phyloP scores from a whole-genome alignment of 148 eudicot species.

The Vaccinium vitisidaea region DNA sequence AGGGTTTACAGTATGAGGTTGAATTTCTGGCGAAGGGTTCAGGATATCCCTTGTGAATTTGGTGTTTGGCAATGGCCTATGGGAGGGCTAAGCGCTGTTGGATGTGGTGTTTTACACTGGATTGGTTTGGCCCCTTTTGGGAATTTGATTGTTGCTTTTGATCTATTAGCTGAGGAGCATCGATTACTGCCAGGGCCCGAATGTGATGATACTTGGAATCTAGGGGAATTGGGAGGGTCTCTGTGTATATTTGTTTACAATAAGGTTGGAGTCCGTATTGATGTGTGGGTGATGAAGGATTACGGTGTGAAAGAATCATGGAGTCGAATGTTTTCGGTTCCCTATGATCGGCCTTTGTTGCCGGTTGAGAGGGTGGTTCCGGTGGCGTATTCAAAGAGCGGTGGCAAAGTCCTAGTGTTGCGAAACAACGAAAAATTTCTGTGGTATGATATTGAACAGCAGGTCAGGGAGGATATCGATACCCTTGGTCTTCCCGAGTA shows the following conservation, averaged over 20 bases:
- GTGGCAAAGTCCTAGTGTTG: background rate
- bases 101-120: slow-evolving; percentile 39
- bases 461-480: background rate
- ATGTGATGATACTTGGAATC: background rate
- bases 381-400: background rate
- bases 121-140: background rate
- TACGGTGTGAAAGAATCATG: background rate
- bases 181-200: slow-evolving; percentile 25
- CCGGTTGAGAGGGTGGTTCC: background rate
- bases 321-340: background rate
- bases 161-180: slow-evolving; percentile 29
- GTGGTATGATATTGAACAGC: background rate
- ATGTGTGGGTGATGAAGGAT: slow-evolving; percentile 31
- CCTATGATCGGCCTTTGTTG: background rate
- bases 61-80: background rate
- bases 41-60: slow-evolving; percentile 23
- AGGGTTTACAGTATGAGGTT: slow-evolving; percentile 39
- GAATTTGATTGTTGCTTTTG: slow-evolving; percentile 26
- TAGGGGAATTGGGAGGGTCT: slow-evolving; percentile 21
- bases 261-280: background rate
- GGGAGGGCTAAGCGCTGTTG: background rate
- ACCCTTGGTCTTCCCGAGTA: background rate
- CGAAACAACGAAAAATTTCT: background rate
- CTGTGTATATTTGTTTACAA: slow-evolving; percentile 14
- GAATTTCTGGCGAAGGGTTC: slow-evolving; percentile 30